These are phyloP conservation scores for Termitomyces titanicus DNA, from an alignment of 768 basidiomycete species.

Conservation along the genomic window DNA sequence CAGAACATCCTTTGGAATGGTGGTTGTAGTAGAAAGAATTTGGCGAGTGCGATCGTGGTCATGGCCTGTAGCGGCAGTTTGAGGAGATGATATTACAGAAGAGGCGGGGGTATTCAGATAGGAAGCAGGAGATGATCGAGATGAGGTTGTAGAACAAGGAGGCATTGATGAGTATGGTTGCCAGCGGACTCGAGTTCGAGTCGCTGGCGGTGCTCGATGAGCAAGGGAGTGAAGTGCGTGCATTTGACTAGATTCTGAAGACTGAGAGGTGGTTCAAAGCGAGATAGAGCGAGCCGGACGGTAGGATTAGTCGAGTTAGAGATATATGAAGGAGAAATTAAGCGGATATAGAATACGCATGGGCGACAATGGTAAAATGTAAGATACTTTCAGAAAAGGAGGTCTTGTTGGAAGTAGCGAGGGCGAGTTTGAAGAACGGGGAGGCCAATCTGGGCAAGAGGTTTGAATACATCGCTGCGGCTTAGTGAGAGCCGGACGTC, in stretches of 20 bases:
- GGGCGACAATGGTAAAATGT: slow-evolving; percentile 20
- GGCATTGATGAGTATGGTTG: slow-evolving; percentile 66
- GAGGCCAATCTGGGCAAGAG: slow-evolving; percentile 20
- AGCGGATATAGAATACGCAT: slow-evolving; percentile 31
- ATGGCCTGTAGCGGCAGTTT: slow-evolving; percentile 29
- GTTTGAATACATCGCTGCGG: slow-evolving; percentile 37
- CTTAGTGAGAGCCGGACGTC: slow-evolving; percentile 30
- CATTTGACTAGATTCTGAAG: slow-evolving; percentile 28
- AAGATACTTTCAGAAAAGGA: slow-evolving; percentile 15
- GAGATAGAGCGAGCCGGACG: slow-evolving; percentile 22
- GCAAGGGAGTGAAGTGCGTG: slow-evolving; percentile 50
- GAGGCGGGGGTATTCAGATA: slow-evolving; percentile 60
- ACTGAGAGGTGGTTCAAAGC: slow-evolving; percentile 26
- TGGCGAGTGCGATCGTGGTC: slow-evolving; percentile 28
- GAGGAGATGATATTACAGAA: slow-evolving; percentile 46
- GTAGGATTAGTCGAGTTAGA: slow-evolving; percentile 19
- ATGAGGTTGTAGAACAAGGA: slow-evolving; percentile 32
- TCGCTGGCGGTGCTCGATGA: slow-evolving; percentile 67
- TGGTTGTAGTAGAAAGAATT: slow-evolving; percentile 19
- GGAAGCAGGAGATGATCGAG: slow-evolving; percentile 36
- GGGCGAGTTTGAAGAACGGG: slow-evolving; percentile 19
- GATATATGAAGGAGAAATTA: slow-evolving; percentile 26
- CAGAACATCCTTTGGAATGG: slow-evolving; percentile 28
- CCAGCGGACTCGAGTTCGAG: slow-evolving; percentile 73
- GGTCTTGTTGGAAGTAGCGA: slow-evolving; percentile 14